Evolutionary conservation across 1,284 basidiomycete species (phyloP).

Genomic region (Trichosporon inkin): DNA sequence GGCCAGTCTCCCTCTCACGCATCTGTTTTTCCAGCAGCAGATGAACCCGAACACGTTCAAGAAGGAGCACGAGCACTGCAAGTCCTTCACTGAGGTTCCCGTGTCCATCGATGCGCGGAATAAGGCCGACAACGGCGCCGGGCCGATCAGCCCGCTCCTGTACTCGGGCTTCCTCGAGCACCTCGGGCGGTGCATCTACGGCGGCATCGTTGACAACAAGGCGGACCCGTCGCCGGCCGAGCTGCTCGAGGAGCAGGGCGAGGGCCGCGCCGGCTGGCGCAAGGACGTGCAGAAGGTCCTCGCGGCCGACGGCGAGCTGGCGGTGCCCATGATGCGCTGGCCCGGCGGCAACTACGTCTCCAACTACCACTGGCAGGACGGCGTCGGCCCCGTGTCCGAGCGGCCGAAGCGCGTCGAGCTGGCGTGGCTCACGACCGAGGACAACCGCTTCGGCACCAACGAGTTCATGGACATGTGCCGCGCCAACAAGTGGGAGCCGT

Average conservation of each 20-base stretch:
- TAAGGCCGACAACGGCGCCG: constrained; percentile 3
- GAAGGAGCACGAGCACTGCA: constrained; percentile 8
- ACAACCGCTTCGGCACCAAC: constrained; percentile 61
- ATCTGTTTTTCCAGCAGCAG: constrained; percentile 10
- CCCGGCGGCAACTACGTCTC: constrained; percentile 56
- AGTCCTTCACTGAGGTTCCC: constrained; percentile 1
- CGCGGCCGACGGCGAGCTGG: constrained; percentile 52
- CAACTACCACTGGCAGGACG: constrained; percentile 64
- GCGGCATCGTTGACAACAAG: constrained; percentile 56
- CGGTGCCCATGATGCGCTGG: constrained; percentile 59
- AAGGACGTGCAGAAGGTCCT: constrained; percentile 59
- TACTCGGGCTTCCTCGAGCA: constrained; percentile 62
- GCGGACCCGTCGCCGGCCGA: constrained; percentile 40
- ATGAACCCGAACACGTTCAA: constrained; percentile 1
- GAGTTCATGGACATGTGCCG: constrained; percentile 48
- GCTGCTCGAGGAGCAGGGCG: constrained; percentile 33
- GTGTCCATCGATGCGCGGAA: constrained; percentile 6
- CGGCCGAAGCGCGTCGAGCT: constrained; percentile 58
- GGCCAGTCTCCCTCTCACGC: constrained; percentile 11
- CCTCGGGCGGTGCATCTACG: constrained; percentile 59
- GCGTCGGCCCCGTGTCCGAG: constrained; percentile 56
- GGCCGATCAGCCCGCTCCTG: constrained; percentile 34
- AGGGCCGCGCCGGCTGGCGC: constrained; percentile 54
- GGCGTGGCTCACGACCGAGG: constrained; percentile 61
- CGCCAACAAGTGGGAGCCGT: constrained; percentile 53